A percentile compares a stretch with the other conserved stretches of the same genome.
phyloP scores from a whole-genome alignment of 805 yeast species.

The Hanseniaspora clermontiae region DNA sequence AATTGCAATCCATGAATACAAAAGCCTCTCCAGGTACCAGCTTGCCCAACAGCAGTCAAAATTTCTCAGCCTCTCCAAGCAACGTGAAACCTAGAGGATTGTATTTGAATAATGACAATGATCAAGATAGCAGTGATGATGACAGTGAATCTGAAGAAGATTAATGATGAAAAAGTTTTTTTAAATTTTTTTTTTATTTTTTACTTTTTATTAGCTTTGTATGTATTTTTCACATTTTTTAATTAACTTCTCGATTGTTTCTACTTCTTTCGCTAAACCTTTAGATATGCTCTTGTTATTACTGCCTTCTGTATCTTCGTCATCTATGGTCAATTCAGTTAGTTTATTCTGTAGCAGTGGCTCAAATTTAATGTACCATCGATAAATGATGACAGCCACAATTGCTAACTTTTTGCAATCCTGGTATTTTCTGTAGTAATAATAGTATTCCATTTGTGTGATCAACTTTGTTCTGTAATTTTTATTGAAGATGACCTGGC shows the following conservation, averaged over 20 bases:
- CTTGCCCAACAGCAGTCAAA: slow-evolving; percentile 23
- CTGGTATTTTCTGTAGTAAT: slow-evolving; percentile 2
- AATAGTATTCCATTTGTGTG: slow-evolving; percentile 12
- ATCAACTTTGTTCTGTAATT: slow-evolving; percentile 7
- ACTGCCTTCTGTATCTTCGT: neutral
- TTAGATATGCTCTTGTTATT: neutral
- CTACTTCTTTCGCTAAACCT: slow-evolving; percentile 1
- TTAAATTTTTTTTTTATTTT: neutral
- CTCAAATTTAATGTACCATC: neutral
- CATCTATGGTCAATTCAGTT: neutral
- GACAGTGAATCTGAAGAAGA: slow-evolving; percentile 65
- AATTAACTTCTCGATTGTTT: neutral
- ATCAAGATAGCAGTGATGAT: slow-evolving; percentile 32
- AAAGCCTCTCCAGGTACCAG: slow-evolving; percentile 35
- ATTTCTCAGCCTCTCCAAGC: slow-evolving; percentile 16
- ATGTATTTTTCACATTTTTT: neutral
- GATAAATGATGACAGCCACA: neutral
- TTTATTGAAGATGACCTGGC: slow-evolving; percentile 2
- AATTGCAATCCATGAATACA: slow-evolving; percentile 59
- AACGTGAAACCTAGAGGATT: slow-evolving; percentile 14
- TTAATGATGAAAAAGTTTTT: slow-evolving; percentile 19
- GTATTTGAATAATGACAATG: slow-evolving; percentile 18
- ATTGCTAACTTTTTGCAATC: neutral
- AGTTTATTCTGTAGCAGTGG: neutral
- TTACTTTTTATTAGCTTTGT: neutral